Base-by-base conservation (phyloP, 306 rosid species). In the Medicago arabica region DNA sequence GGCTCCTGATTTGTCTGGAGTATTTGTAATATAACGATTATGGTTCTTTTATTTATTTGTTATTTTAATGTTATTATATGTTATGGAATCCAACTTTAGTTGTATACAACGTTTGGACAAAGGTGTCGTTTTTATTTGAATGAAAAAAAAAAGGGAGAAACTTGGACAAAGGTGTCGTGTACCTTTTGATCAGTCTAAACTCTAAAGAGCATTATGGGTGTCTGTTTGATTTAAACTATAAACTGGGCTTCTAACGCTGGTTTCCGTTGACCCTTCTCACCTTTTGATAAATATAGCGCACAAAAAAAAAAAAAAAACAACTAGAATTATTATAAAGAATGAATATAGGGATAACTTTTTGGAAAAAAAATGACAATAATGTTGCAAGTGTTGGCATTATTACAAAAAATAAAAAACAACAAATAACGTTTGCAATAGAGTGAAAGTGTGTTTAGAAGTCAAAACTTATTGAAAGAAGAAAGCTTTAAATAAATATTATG, bases 1-100 rank as follows among this genome's bases (percentile, higher is more conserved):
- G 57, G 46, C 50, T 74, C 68, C 18, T 70, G 63, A 21, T 67
- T 55, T 55, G 58, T 50, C 53, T 63, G 34, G 61, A 76, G 69
- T 69, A 58, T 83, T 69, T 78, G 71, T 78, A 75, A 66, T 75
- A 28, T 71, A 69, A 31, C 57, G 69, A 71, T 21, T 8, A 34
- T 74, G 47, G 66, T 23, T 54, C 46, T 43, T 28, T 3, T 46
- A 1, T 11, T 76, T 21, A 14, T 67, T 34, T 68, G 1, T 0
- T 21, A 31, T 41, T 80, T 64, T 61, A 12, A 43, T 61, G 50
- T 55, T 78, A 47, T 69, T 49, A 19, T 49, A 19, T 69, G 58
- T n/a, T 61, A 59, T 62, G 64, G 28, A 60, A 68, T 49, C 36
- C 40, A 72, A 19, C 50, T 82, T 59, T 67, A 53, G 62, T 70